Evolutionary conservation across 2,329 filamentous ascomycete genomes (phyloP).

Genomic region (Verticillium tricorpus): DNA sequence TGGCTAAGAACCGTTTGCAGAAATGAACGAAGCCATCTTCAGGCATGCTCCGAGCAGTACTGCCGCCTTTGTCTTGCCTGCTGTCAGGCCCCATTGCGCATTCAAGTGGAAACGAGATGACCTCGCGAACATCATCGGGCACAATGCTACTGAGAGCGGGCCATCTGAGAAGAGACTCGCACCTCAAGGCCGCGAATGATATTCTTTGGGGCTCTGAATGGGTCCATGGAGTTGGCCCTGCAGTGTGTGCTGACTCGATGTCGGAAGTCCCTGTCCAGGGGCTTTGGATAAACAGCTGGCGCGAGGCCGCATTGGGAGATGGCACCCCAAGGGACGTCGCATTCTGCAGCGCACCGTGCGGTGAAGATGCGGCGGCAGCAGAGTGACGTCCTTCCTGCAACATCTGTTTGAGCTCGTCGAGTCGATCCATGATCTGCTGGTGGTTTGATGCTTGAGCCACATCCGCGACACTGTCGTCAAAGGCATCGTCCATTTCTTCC

Average conservation of each 20-base stretch:
- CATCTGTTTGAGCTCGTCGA: slow-evolving; percentile 7
- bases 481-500: not conserved
- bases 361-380: not conserved
- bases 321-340: not conserved
- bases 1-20: slow-evolving; percentile 13
- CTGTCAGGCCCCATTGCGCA: not conserved
- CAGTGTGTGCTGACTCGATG: not conserved
- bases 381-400: not conserved
- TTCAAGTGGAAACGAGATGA: slow-evolving; percentile 10
- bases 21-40: slow-evolving; percentile 7
- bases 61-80: not conserved
- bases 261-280: not conserved
- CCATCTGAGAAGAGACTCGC: slow-evolving; percentile 11
- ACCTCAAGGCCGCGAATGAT: slow-evolving; percentile 1
- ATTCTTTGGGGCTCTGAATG: not conserved
- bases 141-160: slow-evolving; percentile 7
- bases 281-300: not conserved
- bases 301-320: not conserved
- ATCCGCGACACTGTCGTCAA: not conserved
- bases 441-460: not conserved
- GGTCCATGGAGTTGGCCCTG: not conserved
- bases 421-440: not conserved
- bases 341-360: too few relatives aligned
- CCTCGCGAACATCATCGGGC: slow-evolving; percentile 1
- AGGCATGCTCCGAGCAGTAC: not conserved